These are phyloP conservation scores for Vitis rotundifolia DNA, from an alignment of 164 flowering plant genomes.

Conservation along the genomic window DNA sequence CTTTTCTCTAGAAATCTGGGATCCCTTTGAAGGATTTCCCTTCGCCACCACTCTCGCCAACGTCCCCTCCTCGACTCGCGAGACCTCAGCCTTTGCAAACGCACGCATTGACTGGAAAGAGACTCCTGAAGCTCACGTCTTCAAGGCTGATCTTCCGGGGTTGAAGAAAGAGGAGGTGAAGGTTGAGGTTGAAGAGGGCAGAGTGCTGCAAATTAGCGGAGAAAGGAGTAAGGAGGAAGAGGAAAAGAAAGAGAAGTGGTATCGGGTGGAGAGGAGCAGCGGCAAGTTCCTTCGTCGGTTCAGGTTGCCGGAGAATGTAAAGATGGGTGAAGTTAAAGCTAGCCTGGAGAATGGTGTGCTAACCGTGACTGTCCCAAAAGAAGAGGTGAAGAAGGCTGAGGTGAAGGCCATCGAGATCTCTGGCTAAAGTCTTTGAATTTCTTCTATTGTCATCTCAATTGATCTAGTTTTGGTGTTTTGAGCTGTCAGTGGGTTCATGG, in stretches of 20 bases:
- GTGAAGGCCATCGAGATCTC: constrained; percentile 39
- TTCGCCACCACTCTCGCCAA: constrained; percentile 15
- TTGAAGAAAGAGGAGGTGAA: constrained; percentile 38
- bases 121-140: constrained; percentile 40
- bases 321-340: constrained; percentile 40
- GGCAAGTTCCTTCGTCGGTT: constrained; percentile 39
- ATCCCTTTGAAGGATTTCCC: constrained; percentile 31
- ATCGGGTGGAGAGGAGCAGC: constrained; percentile 42
- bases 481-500: no score
- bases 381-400: constrained; percentile 34
- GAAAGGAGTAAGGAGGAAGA: constrained; percentile 43
- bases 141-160: constrained; percentile 45
- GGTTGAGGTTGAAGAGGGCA: constrained; percentile 41
- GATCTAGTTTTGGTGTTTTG: no score
- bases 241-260: constrained; percentile 46
- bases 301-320: constrained; percentile 44
- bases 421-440: constrained; percentile 10
- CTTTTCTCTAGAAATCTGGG: constrained; percentile 31
- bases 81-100: constrained; percentile 26
- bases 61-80: constrained; percentile 17
- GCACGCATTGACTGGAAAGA: constrained; percentile 38
- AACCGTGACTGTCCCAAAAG: constrained; percentile 37
- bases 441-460: no score
- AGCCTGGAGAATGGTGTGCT: constrained; percentile 41
- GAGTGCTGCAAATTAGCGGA: constrained; percentile 39